Evolutionary conservation across 352 stramenopile genomes (phyloP).

Genomic region (Phytophthora uliginosa): DNA sequence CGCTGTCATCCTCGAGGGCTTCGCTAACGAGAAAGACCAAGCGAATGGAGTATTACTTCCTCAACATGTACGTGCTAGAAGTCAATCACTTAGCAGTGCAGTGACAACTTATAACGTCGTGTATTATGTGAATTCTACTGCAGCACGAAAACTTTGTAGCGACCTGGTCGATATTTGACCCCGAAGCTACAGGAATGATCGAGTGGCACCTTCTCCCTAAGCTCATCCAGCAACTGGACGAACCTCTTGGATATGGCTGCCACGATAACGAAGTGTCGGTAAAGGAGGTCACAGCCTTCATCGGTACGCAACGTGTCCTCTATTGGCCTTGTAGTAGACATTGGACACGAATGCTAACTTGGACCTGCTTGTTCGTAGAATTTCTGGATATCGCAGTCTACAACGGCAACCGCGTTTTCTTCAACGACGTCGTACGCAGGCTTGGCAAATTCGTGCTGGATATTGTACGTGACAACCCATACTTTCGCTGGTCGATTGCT

Average conservation of each 20-base stretch:
- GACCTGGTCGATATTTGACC: slow-evolving; percentile 74
- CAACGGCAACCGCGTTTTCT: slow-evolving; percentile 67
- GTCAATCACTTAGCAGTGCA: too few relatives aligned
- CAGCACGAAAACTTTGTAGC: slow-evolving; percentile 76
- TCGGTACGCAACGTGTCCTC: slow-evolving; percentile 41
- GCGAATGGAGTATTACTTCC: slow-evolving; percentile 52
- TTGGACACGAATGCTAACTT: background rate
- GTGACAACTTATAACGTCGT: too few relatives aligned
- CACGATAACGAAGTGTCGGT: slow-evolving; percentile 47
- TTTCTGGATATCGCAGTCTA: slow-evolving; percentile 63
- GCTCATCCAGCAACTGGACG: slow-evolving; percentile 72
- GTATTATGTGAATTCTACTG: background rate
- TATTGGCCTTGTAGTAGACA: background rate
- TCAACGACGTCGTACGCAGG: slow-evolving; percentile 60
- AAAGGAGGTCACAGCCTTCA: slow-evolving; percentile 66
- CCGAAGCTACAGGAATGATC: slow-evolving; percentile 81
- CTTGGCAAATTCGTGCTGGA: slow-evolving; percentile 76
- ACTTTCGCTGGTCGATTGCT: slow-evolving; percentile 13
- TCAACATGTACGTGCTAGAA: slow-evolving; percentile 42
- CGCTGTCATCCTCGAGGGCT: slow-evolving; percentile 87
- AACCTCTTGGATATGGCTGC: slow-evolving; percentile 72
- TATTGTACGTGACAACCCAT: slow-evolving; percentile 39
- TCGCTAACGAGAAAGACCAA: slow-evolving; percentile 80
- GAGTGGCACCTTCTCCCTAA: slow-evolving; percentile 67
- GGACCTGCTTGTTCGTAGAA: slow-evolving; percentile 18